Evolutionary conservation across 1,139 yeast species (phyloP), one percentile per base, ranked within the genome.

Genomic region (Yamadazyma sp.): DNA sequence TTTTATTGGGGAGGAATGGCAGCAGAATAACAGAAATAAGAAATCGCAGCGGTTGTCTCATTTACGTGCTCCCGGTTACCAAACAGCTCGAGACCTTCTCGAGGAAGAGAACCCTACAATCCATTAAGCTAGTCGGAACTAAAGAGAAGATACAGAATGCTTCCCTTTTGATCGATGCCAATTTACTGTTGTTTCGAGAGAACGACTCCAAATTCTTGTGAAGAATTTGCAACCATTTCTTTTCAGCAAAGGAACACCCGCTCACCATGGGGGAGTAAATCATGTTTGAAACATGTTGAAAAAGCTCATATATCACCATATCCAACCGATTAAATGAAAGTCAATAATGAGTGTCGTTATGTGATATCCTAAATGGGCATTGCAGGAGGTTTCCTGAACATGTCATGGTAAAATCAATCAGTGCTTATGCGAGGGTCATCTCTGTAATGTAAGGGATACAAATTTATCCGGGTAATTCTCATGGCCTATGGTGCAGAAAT

Each of bases 1-100:
- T 54, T 16, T 42, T 66, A 2, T 51, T 66, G 22, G 71, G 72
- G 3, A 45, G 47, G 20, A 52, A 57, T 14, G 70, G 68, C 1
- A 37, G 41, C 1, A 43, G 63, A 33, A 50, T 66, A 10, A 49
- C 50, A 37, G 38, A 48, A 7, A 61, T 66, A 12, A 48, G 69
- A 35, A 37, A 49, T n/a, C 47, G 49, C 18, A 49, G 65, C n/a
- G 56, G 55, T 6, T 66, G 70, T 44, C 45, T 46, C 30, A 61
- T 66, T 12, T 54, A 54, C 24, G 55, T 62, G 2, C 37, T 49
- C 35, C 61, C 61, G 2, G 37, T 49, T 11, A 40, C 39, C 16
- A 38, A 31, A 18, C 43, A 47, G 7, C 12, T 33, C 12, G 27
- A 38, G 9, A 15, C 44, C 14, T 34, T 41, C 14, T 40, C 51